Percentiles rank a stretch among this genome's conserved stretches.
Conservation (phyloP, 2,329 filamentous ascomycete species). For the Scorias spongiosa region DNA sequence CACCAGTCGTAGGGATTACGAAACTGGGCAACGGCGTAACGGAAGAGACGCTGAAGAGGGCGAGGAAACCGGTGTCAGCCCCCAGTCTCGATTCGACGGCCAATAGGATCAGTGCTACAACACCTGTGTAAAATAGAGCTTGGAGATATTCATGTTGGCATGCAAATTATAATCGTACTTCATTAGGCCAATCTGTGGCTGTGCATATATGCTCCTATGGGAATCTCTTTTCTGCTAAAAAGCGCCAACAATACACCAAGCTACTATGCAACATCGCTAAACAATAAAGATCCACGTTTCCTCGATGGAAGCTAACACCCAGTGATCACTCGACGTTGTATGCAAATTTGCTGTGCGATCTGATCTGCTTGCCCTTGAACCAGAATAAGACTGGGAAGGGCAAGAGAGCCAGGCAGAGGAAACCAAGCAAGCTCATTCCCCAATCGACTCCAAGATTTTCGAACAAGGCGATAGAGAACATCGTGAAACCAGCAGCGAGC, state of each 20-base stretch:
- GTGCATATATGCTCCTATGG: too few species aligned
- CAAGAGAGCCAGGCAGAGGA: conserved; percentile 17
- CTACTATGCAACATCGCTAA: too few species aligned
- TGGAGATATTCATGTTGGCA: too few species aligned
- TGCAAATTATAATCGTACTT: too few species aligned
- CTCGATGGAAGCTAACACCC: too few species aligned
- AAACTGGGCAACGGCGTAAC: conserved; percentile 72
- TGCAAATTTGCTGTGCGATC: conserved; percentile 10
- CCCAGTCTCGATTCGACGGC: conserved; percentile 12
- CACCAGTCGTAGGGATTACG: conserved; percentile 80
- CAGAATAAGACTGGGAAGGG: conserved; percentile 17
- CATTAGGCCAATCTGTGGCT: too few species aligned
- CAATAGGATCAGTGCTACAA: conserved; percentile 13
- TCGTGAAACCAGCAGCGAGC: conserved; percentile 22
- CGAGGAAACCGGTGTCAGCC: conserved; percentile 48
- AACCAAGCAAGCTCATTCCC: conserved; percentile 20
- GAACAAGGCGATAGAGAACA: conserved; percentile 22
- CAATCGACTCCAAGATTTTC: conserved; percentile 19
- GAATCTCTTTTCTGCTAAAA: too few species aligned
- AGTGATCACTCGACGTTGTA: neutral
- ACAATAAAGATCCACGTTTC: too few species aligned
- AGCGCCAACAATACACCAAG: too few species aligned
- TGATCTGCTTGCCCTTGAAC: conserved; percentile 13
- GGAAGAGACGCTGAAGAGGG: conserved; percentile 66
- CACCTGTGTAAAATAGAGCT: conserved; percentile 3